These are phyloP conservation scores for Sarocladiaceae sp. DNA, from an alignment of 2,329 filamentous ascomycete genomes.

Conservation along the genomic window DNA sequence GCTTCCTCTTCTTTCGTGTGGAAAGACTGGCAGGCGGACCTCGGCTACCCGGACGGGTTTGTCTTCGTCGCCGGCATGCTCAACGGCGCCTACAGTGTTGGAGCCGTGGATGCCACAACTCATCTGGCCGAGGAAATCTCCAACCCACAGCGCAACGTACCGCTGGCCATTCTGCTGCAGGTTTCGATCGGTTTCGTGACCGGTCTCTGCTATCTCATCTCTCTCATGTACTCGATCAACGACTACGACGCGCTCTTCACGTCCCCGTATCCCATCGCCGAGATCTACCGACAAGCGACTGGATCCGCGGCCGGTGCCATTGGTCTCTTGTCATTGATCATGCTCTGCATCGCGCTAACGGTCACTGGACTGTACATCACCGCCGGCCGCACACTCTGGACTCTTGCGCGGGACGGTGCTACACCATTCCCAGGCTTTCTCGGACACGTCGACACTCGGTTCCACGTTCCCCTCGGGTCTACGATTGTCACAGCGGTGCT, in stretches of 20 bases:
- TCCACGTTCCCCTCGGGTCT: constrained; percentile 37
- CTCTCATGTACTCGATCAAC: constrained; percentile 56
- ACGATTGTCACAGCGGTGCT: constrained; percentile 41
- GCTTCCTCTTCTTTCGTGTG: constrained; percentile 34
- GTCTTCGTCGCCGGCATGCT: constrained; percentile 38
- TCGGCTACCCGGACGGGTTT: constrained; percentile 37
- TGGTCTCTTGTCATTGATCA: constrained; percentile 40
- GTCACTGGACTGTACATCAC: constrained; percentile 33
- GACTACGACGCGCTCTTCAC: constrained; percentile 45
- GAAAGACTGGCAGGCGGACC: constrained; percentile 32
- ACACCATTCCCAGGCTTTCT: constrained; percentile 26
- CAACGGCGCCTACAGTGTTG: constrained; percentile 68
- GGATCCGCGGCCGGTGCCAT: constrained; percentile 45
- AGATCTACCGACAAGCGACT: constrained; percentile 60
- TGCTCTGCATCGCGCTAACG: constrained; percentile 32
- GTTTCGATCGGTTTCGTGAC: constrained; percentile 47
- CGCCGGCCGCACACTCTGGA: constrained; percentile 34
- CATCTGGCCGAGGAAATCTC: constrained; percentile 65
- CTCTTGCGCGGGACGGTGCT: constrained; percentile 35
- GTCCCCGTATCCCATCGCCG: constrained; percentile 58
- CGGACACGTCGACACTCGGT: constrained; percentile 22
- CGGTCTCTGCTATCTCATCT: constrained; percentile 46
- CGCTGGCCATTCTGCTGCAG: constrained; percentile 47
- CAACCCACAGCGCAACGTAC: constrained; percentile 44
- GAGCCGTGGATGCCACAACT: constrained; percentile 60